A percentile compares a stretch with the other conserved stretches of the same genome.
These are phyloP conservation scores for Thozetella sp. DNA, from an alignment of 495 filamentous ascomycete genomes.

Conservation along the genomic window DNA sequence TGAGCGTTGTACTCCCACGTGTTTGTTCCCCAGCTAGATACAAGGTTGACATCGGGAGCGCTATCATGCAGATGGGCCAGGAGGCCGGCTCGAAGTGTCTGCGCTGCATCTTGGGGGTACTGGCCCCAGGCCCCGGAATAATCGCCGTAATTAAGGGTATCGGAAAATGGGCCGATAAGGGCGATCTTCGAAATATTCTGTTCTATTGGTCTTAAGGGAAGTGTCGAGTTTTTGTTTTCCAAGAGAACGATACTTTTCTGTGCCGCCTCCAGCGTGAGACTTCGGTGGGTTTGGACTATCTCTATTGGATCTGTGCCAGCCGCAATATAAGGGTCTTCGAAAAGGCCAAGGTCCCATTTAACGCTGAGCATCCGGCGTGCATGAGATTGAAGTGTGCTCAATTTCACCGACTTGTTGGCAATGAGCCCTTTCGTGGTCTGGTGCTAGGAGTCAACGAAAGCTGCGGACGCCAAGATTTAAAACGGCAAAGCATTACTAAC, in stretches of 20 bases:
- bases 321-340: constrained; percentile 31
- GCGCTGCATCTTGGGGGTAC: constrained; percentile 34
- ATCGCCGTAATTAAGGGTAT: constrained; percentile 43
- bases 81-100: constrained; percentile 42
- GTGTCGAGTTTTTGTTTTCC: constrained; percentile 35
- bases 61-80: constrained; percentile 24
- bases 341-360: constrained; percentile 42
- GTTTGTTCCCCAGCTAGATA: constrained; percentile 43
- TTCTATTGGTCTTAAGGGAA: constrained; percentile 27
- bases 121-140: constrained; percentile 40
- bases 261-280: constrained; percentile 35
- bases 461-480: too few relatives aligned
- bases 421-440: constrained; percentile 34
- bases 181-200: constrained; percentile 32
- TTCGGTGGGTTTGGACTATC: constrained; percentile 25
- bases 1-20: constrained; percentile 42
- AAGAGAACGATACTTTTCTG: constrained; percentile 36
- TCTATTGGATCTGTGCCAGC: constrained; percentile 26
- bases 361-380: constrained; percentile 34
- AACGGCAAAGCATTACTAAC: too few relatives aligned
- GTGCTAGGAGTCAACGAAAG: too few relatives aligned
- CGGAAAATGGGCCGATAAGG: constrained; percentile 40
- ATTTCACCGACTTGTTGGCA: constrained; percentile 27
- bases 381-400: constrained; percentile 29
- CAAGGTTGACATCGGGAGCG: constrained; percentile 24